Base-by-base conservation (phyloP, 2,329 filamentous ascomycete genomes). In the Colletotrichum sp. region DNA sequence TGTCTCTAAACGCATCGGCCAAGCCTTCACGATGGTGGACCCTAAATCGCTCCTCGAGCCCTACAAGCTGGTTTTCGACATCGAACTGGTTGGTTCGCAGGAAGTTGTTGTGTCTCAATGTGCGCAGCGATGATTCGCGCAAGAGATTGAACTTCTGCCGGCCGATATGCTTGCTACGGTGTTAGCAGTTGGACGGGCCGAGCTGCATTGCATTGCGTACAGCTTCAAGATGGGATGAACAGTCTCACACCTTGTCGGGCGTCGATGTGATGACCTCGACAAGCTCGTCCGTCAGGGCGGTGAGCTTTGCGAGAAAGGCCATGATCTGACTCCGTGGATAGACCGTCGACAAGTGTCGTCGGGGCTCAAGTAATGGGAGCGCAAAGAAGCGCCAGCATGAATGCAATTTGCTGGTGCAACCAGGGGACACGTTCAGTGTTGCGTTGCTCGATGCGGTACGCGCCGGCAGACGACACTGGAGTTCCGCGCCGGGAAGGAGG, bases 1-100 rank as follows among this genome's bases (percentile, higher is more conserved):
- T 75, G 66, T 85, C 80, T 8, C 87, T 85, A 54, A 98, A 83
- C 72, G 93, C 91, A 70, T 96, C 92, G 15, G 95, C 95, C 31
- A 98, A 85, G 51, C 91, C 91, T 78, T 98, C 96, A 75, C 94
- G 91, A 79, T 94, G 93, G 62, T 95, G 88, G 68, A 98, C 89
- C 36, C 92, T 90, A 78, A 98, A 97, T 78, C 96, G 95, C 84
- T 98, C 97, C 77, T 96, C 93, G 4, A 98, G 86, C 1, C 94
- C 94, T 63, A 91, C 86, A 3, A 96, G 86, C 43, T 88, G 88
- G 47, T 88, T 88, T 51, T 89, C 85, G 24, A 96, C 90, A 58
- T 94, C 91, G 79, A 96, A 96, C 77, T 94, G 93, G 79, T 96
- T 94, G 2, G 93, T 94, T 47, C 93, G 90, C 38, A 90, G 85